A percentile compares a stretch with the other conserved stretches of the same genome.
Conservation (phyloP, 129 eudicot species). For the Lactuca saligna region DNA sequence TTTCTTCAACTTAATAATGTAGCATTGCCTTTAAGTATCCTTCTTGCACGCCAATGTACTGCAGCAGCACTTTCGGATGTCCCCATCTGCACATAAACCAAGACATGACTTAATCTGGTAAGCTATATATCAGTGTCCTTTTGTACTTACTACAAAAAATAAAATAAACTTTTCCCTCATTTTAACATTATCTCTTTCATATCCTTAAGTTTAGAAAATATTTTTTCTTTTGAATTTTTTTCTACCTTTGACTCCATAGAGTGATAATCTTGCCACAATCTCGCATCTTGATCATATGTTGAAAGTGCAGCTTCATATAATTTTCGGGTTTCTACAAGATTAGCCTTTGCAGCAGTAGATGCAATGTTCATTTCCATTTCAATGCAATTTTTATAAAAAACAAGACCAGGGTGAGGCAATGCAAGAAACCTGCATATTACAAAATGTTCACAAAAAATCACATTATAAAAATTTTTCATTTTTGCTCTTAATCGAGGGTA, state of each 20-base stretch:
- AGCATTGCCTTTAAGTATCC: slow-evolving; percentile 43
- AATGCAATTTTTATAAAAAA: slow-evolving; percentile 60
- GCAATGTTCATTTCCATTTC: slow-evolving; percentile 72
- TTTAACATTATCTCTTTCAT: too few species aligned
- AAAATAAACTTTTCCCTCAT: too few species aligned
- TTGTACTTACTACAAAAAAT: too few species aligned
- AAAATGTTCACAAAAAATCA: neutral
- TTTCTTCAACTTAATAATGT: slow-evolving; percentile 25
- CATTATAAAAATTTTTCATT: neutral
- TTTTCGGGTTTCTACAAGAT: slow-evolving; percentile 56
- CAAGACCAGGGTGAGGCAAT: slow-evolving; percentile 85
- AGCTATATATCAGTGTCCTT: neutral
- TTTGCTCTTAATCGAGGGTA: too few species aligned
- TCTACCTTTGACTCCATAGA: slow-evolving; percentile 77
- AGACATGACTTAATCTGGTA: neutral
- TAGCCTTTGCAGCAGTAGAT: slow-evolving; percentile 46
- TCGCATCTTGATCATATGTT: slow-evolving; percentile 64
- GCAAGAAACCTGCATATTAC: slow-evolving; percentile 58
- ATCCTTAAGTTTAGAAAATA: too few species aligned
- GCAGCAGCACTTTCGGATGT: slow-evolving; percentile 85
- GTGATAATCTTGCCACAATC: slow-evolving; percentile 81
- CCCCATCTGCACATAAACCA: slow-evolving; percentile 66
- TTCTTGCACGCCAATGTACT: slow-evolving; percentile 82
- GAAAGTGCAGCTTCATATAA: slow-evolving; percentile 83
- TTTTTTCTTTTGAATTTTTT: too few species aligned